Base-by-base conservation (phyloP, 805 yeast genomes). In the Lachancea quebecensis region DNA sequence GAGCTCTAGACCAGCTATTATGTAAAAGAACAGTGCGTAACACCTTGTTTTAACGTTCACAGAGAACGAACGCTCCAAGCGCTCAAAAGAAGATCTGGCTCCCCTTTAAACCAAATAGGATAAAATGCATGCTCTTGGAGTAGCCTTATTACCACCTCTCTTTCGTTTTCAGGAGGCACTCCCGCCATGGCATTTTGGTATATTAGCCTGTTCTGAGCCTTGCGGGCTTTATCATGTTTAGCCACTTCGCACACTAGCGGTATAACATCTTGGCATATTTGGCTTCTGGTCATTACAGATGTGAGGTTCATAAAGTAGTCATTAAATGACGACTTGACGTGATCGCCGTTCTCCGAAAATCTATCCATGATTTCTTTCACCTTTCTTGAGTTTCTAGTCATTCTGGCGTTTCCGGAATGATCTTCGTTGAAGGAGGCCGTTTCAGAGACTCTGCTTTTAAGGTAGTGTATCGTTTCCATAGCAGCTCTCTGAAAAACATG, bases 1-100 rank as follows among this genome's bases (percentile, higher is more conserved):
- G 15, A 54, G 57, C 16, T 56, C 68, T 3, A 55, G 60, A 32
- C 55, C 72, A 2, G 66, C 59, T 30, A 56, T 69, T 44, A 62
- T 69, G 46, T 69, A 55, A 30, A 6, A 12, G 17, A 25, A 35
- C 14, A 25, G 25, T 21, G 25, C 7, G 7, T 7, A 21, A 7
- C 25, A 21, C 7, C 25, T 21, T 21, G 25, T 21, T 4, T 21
- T 7, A 21, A 21, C 7, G 6, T 4, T 21, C 7, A 21, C 25
- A 21, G 25, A 21, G 25, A 7, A 21, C 25, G 25, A 21, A 21
- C 4, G 25, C 25, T 21, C 25, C 25, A 21, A 21, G 25, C 25
- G 25, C 25, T 21, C 25, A 21, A 21, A 50, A 10, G 32, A 17
- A 12, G 14, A 2, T 54, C 46, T 4, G 66, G 60, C 30, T 58